Evolutionary conservation across 148 eudicot genomes (phyloP), one percentile per base, ranked within the genome.

Genomic region (Pharnaceum exiguum): DNA sequence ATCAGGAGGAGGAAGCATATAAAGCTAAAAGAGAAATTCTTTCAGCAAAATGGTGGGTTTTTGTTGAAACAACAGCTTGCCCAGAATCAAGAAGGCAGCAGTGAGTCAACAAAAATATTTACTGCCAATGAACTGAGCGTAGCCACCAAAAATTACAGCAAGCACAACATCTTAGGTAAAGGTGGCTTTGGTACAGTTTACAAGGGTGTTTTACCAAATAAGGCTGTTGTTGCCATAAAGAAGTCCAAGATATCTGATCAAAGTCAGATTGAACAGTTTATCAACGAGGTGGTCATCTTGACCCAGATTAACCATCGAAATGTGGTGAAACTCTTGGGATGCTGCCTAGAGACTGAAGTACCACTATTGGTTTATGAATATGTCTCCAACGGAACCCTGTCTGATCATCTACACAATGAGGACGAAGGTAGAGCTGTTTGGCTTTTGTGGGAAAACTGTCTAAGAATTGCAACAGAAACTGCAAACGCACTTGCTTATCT

Each of bases 151-250:
- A 39, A 39, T 46, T 69, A 47, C 54, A 69, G 59, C 16, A 52
- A 26, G 24, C 26, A 53, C 6, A 51, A 63, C 13, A 60, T 68
- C 10, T 39, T 68, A 7, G 72, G 72, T 13, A 53, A 35, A 24
- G 72, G 72, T 6, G 67, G 61, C 4, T 57, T 45, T 32, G 72
- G 72, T 21, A 68, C 72, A 0, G 72, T 68, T 1, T 68, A 68
- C 21, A 68, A 60, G 29, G 72, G 67, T 3, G 45, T 68, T 57
- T 17, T 68, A 42, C 32, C 57, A 26, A 42, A 59, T 23, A 29
- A 55, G 2, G 35, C 38, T n/a, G 64, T 35, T 10, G 72, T 69
- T 6, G 72, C 72, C 0, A 44, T 63, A 0, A 63, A 63, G 48
- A 63, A 63, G 29, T 63, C 68, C 23, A 63, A 35, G 51, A 18